Evolutionary conservation across 192 early-diverging fungal genomes (phyloP).

Genomic region (Diversispora eburnea): DNA sequence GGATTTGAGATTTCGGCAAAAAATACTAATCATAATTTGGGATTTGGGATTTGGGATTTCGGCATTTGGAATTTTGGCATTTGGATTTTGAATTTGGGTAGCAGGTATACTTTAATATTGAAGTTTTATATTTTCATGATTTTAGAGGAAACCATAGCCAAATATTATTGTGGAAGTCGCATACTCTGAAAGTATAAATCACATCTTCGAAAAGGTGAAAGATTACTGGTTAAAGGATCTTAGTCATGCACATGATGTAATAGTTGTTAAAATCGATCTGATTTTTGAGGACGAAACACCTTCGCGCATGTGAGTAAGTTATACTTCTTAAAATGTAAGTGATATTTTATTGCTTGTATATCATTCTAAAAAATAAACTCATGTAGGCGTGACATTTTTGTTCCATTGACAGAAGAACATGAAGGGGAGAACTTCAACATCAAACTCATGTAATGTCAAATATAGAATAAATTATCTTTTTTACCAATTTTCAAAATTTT

Average conservation of each 20-base stretch:
- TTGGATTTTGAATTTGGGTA: too few species aligned
- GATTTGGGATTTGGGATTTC: too few species aligned
- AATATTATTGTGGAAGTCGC: conserved; percentile 19
- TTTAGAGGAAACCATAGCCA: conserved; percentile 11
- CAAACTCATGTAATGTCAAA: neutral
- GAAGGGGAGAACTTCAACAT: neutral
- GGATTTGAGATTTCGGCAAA: too few species aligned
- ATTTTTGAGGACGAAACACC: neutral
- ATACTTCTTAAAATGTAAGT: neutral
- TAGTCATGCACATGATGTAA: neutral
- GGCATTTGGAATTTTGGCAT: too few species aligned
- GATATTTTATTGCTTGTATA: neutral
- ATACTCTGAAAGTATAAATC: neutral
- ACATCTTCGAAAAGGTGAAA: neutral
- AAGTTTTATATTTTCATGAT: conserved; percentile 4
- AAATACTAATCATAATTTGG: too few species aligned
- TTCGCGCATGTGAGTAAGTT: conserved; percentile 2
- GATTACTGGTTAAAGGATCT: neutral
- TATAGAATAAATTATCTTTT: conserved; percentile 3
- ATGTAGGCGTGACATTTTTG: conserved; percentile 16
- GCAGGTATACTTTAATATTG: neutral
- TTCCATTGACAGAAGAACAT: neutral
- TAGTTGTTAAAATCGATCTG: conserved; percentile 1
- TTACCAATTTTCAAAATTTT: neutral
- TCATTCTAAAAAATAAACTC: neutral